Base-by-base conservation (phyloP, 1,284 basidiomycete species). In the Ustilago vetiveriae region DNA sequence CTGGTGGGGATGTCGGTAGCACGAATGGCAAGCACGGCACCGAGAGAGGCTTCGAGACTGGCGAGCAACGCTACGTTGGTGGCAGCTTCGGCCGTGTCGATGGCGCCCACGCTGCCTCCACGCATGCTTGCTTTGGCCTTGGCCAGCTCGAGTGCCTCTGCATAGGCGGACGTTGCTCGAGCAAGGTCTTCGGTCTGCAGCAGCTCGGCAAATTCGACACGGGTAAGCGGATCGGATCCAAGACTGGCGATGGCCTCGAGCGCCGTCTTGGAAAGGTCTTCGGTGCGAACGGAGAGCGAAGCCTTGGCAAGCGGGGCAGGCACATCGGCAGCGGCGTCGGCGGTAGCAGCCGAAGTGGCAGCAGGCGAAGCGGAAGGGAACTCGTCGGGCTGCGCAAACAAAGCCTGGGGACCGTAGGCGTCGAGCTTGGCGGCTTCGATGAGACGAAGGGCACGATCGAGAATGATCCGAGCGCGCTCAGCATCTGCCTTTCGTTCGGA, bases 391-490 rank as follows among this genome's bases (percentile, higher is more conserved):
- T 53, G 48, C 26, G 50, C 53, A 37, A 57, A 55, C 16, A 57
- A 43, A 3, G 59, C 32, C 19, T 55, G 65, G 0, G 54, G 46
- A 23, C 70, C 70, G 26, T 50, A 66, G 11, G 55, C 58, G 17
- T 72, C 59, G 39, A 59, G 54, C 23, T 54, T 53, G 23, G 71
- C 72, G 17, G 79, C 75, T 33, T 78, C 73, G 42, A 72, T 54
- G 38, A 74, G 53, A 41, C 72, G 70, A 27, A 80, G 50, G 3
- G 67, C 65, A 21, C 77, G 69, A n/a, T 79, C 77, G n/a, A 80
- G 68, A 29, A 73, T 67, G 49, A 72, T 47, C 5, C 78, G 64
- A 4, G 78, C 76, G 26, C 62, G 65, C 29, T 74, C 65, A 21
- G 60, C 70, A 52, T 76, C 74, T 2, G 54, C 53, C 11, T 49